Evolutionary conservation across 345 rosid genomes (phyloP), one percentile per base, ranked within the genome.

Genomic region (Rhizophora apiculata): DNA sequence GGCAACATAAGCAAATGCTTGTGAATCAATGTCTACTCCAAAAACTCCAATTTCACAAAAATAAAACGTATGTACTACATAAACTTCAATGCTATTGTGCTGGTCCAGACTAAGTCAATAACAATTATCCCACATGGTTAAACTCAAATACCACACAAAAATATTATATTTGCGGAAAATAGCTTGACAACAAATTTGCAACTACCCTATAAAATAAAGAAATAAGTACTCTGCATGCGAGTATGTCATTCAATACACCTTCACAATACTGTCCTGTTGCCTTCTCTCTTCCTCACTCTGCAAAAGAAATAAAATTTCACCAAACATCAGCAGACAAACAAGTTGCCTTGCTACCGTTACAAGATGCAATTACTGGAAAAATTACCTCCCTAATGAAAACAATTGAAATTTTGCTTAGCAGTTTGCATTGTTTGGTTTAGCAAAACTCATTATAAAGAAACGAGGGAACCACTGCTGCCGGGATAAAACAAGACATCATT

Each of bases 271-370:
- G 13, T 82, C 89, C 77, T 88, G 96, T 79, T 72, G 75, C 65
- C 74, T 69, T 64, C 96, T 88, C 86, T 90, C 98, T 67, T 82
- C 89, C 76, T 92, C 98, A 39, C 85, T 86, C 99, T 95, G 80
- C 46, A 70, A 68, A 72, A 49, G 20, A 22, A 37, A 21, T 18
- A 30, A 66, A 63, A 43, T 22, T 10, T 26, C 5, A 48, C 27
- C 31, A 53, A 56, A 61, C 49, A 65, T 75, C 65, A 71, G 66
- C 68, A 70, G 36, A 68, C 19, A 13, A 46, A 31, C 10, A 60
- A 20, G 65, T 24, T 63, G 10, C 46, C 52, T 22, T 22, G 26
- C 56, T 37, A 46, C 4, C 21, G 55, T 53, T 24, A 27, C 48
- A 18, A 36, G n/a, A 69, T 60, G 39, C n/a, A 60, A 16, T n/a